Percentiles rank a stretch among this genome's conserved stretches.
phyloP scores from a whole-genome alignment of 495 filamentous ascomycete genomes.

The Hypoxylon cercidicola region DNA sequence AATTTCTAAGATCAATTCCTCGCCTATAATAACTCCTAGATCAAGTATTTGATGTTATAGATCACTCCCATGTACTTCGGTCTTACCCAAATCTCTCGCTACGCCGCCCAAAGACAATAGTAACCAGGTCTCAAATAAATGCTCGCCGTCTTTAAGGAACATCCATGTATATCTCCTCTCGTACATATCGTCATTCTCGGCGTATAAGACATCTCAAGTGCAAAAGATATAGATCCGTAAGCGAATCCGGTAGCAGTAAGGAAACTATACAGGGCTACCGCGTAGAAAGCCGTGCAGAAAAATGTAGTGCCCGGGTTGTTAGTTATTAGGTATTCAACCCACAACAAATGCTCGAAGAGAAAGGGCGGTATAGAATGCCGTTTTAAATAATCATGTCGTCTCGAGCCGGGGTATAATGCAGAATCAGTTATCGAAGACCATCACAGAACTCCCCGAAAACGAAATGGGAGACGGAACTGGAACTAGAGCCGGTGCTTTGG shows the following conservation, averaged over 20 bases:
- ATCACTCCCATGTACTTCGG: slow-evolving; percentile 20
- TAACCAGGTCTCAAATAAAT: slow-evolving; percentile 26
- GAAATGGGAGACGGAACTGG: slow-evolving; percentile 31
- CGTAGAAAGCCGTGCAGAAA: slow-evolving; percentile 15
- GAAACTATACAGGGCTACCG: slow-evolving; percentile 39
- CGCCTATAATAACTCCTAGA: slow-evolving; percentile 37
- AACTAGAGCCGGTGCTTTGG: slow-evolving; percentile 13
- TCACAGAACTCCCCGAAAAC: slow-evolving; percentile 35
- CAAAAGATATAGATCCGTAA: slow-evolving; percentile 25
- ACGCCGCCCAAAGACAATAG: slow-evolving; percentile 29
- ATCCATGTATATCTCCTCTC: slow-evolving; percentile 17
- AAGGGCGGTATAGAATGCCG: slow-evolving; percentile 42
- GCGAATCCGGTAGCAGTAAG: slow-evolving; percentile 22
- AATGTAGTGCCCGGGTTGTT: slow-evolving; percentile 4
- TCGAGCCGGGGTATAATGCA: slow-evolving; percentile 49
- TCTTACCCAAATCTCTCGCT: slow-evolving; percentile 26
- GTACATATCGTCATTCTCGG: slow-evolving; percentile 40
- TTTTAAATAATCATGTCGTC: slow-evolving; percentile 41
- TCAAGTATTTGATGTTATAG: background rate
- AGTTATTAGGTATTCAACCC: slow-evolving; percentile 23
- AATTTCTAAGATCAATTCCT: slow-evolving; percentile 29
- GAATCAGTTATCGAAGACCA: slow-evolving; percentile 39
- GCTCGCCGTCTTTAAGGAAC: slow-evolving; percentile 15
- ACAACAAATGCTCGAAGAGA: slow-evolving; percentile 25
- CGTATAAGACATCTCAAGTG: slow-evolving; percentile 12